These are phyloP conservation scores for Licmophora abbreviata DNA, from an alignment of 108 stramenopile genomes.

Conservation along the genomic window DNA sequence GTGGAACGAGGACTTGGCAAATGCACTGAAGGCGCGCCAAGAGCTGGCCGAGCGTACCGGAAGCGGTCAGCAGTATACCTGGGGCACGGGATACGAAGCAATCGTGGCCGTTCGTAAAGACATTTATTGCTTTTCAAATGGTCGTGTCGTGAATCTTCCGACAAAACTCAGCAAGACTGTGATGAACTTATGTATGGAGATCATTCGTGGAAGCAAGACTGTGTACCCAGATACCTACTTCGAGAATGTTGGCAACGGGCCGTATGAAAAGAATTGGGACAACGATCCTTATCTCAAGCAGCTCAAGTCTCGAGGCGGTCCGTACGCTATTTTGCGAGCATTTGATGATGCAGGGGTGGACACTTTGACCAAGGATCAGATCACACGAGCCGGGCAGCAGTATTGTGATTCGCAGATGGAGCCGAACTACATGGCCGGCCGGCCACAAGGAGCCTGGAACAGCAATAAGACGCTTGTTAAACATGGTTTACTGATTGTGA, in stretches of 20 bases:
- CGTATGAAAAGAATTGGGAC: background rate
- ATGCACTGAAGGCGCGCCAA: conserved; percentile 1
- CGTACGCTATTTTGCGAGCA: conserved; percentile 25
- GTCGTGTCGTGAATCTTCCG: conserved; percentile 13
- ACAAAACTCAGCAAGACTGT: conserved; percentile 8
- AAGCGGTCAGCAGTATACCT: background rate
- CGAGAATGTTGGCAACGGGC: background rate
- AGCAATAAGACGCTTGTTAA: conserved; percentile 18
- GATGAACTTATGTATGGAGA: conserved; percentile 1
- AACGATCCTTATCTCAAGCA: conserved; percentile 18
- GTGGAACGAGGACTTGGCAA: conserved; percentile 8
- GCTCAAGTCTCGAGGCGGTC: conserved; percentile 19
- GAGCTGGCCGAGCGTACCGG: background rate
- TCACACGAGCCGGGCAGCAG: conserved; percentile 11
- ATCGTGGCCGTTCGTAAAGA: conserved; percentile 18
- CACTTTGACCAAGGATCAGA: conserved; percentile 17
- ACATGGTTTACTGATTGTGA: conserved; percentile 15
- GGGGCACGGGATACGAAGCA: conserved; percentile 4
- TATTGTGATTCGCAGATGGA: conserved; percentile 28
- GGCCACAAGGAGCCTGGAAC: conserved; percentile 23
- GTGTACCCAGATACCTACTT: conserved; percentile 11
- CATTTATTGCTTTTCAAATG: conserved; percentile 8
- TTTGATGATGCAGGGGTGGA: conserved; percentile 12
- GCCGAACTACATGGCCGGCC: conserved; percentile 18
- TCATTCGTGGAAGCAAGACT: conserved; percentile 10